Conservation (phyloP, 306 rosid genomes). For the Sphenostylis stenocarpa region DNA sequence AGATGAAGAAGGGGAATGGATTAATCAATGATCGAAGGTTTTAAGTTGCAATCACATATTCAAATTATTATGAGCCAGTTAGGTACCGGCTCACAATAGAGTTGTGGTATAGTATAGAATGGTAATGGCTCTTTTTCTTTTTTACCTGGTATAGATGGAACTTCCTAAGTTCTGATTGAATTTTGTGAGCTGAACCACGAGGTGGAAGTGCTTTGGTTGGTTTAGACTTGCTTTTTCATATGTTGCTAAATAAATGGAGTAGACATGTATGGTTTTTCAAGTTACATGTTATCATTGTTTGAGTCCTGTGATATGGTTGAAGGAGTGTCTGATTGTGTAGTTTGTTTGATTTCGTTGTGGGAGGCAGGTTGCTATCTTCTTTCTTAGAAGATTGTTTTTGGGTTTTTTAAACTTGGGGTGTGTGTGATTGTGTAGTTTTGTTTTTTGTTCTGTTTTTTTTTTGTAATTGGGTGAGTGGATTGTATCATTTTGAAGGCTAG, state of each 20-base stretch:
- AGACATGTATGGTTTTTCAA: conserved; percentile 18
- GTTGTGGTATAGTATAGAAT: background rate
- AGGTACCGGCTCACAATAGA: background rate
- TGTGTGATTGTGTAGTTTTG: background rate
- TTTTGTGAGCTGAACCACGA: conserved; percentile 11
- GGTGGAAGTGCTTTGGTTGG: background rate
- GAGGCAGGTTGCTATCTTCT: background rate
- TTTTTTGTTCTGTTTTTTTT: no score
- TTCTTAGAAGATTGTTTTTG: background rate
- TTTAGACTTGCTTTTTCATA: background rate
- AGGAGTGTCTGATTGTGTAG: background rate
- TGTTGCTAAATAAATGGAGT: conserved; percentile 17
- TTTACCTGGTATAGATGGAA: background rate
- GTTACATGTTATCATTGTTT: conserved; percentile 3
- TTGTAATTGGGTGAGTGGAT: background rate
- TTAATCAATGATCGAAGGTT: background rate
- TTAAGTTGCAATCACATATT: no score
- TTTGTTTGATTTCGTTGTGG: background rate
- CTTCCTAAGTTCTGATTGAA: conserved; percentile 24
- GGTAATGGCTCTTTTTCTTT: background rate
- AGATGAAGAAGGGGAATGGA: conserved; percentile 42
- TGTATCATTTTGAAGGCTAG: background rate
- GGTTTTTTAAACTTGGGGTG: background rate
- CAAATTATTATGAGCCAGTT: background rate
- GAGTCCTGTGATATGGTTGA: background rate